A percentile compares a stretch with the other conserved stretches of the same genome.
Evolutionary conservation across 805 yeast species (phyloP).

Genomic region (Metschnikowia lunata): DNA sequence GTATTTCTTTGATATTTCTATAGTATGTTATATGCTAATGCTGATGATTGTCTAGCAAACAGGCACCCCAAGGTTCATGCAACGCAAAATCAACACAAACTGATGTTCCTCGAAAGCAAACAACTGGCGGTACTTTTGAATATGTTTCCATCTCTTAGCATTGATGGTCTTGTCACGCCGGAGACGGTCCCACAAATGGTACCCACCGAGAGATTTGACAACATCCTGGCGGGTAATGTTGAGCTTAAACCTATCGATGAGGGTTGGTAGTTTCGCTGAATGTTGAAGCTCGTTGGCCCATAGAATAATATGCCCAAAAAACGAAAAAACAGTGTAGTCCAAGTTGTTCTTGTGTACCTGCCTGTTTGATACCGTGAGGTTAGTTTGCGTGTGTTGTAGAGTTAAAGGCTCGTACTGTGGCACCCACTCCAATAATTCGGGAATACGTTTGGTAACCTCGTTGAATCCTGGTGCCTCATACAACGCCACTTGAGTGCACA

Average conservation of each 20-base stretch:
- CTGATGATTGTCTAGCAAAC: neutral
- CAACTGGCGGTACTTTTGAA: conserved; percentile 32
- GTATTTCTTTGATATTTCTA: no score
- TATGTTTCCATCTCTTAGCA: conserved; percentile 40
- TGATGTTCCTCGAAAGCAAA: conserved; percentile 39
- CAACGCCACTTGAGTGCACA: conserved; percentile 34
- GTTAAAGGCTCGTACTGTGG: conserved; percentile 30
- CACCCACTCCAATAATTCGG: conserved; percentile 26
- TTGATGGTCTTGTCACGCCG: conserved; percentile 31
- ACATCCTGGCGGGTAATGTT: conserved; percentile 16
- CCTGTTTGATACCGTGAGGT: conserved; percentile 31
- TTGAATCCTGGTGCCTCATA: conserved; percentile 34
- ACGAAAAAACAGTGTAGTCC: conserved; percentile 36
- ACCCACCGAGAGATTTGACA: conserved; percentile 31
- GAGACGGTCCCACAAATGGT: conserved; percentile 38
- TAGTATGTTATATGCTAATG: no score
- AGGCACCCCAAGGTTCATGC: conserved; percentile 24
- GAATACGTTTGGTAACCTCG: conserved; percentile 21
- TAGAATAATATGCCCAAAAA: conserved; percentile 35
- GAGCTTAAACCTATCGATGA: conserved; percentile 20
- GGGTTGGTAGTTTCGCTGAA: conserved; percentile 4
- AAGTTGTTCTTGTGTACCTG: conserved; percentile 31
- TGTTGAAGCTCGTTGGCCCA: conserved; percentile 32
- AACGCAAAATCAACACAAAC: conserved; percentile 33
- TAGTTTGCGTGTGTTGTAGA: conserved; percentile 29